Conservation (phyloP, 805 yeast genomes). For the Candida rishiriensis region DNA sequence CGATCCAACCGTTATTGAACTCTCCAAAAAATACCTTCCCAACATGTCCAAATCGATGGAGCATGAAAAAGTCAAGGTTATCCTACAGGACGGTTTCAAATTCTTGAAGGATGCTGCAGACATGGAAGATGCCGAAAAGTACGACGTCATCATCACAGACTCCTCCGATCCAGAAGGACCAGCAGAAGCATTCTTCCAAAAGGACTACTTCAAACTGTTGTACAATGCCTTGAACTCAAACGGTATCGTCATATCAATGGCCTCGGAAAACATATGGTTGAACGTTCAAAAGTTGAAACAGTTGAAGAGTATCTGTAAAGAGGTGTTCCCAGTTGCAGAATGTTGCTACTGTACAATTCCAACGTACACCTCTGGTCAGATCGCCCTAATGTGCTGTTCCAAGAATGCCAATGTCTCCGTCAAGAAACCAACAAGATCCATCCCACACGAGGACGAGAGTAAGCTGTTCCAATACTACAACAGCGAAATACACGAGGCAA, state of each 20-base stretch:
- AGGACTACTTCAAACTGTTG: conserved; percentile 67
- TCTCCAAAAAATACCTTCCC: conserved; percentile 70
- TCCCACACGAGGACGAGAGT: conserved; percentile 42
- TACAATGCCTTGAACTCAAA: conserved; percentile 55
- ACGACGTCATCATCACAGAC: conserved; percentile 85
- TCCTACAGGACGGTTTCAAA: conserved; percentile 80
- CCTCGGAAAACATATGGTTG: conserved; percentile 78
- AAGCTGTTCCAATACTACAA: conserved; percentile 61
- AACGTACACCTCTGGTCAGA: conserved; percentile 82
- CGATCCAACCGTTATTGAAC: conserved; percentile 74
- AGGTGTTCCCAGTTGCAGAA: conserved; percentile 56
- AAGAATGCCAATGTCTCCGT: conserved; percentile 46
- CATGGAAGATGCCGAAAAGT: conserved; percentile 39
- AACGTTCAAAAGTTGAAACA: conserved; percentile 48
- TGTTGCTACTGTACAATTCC: conserved; percentile 83
- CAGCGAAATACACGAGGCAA: conserved; percentile 58
- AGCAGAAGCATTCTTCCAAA: conserved; percentile 83
- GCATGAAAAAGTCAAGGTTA: conserved; percentile 62
- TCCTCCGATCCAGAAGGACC: conserved; percentile 95
- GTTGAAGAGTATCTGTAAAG: conserved; percentile 43
- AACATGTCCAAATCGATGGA: conserved; percentile 63
- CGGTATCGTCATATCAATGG: conserved; percentile 70
- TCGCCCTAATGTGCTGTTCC: conserved; percentile 72
- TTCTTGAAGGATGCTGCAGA: conserved; percentile 46
- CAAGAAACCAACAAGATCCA: conserved; percentile 45